These are phyloP conservation scores for Biscutella auriculata DNA, from an alignment of 441 rosid species.

Conservation along the genomic window DNA sequence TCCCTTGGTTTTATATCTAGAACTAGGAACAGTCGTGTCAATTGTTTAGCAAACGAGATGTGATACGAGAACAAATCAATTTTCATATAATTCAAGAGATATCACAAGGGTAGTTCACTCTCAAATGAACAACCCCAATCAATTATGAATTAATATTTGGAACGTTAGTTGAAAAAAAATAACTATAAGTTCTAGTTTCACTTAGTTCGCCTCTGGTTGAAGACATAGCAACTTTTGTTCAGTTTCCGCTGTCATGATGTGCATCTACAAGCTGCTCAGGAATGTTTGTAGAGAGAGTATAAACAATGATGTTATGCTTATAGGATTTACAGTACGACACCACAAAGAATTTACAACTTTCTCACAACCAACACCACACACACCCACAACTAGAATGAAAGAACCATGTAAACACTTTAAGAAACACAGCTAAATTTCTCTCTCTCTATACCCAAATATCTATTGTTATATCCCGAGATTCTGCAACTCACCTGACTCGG, in stretches of 20 bases:
- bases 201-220: neutral
- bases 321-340: slow-evolving; percentile 19
- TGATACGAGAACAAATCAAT: no score
- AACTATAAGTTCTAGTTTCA: neutral
- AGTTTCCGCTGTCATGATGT: neutral
- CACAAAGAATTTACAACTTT: slow-evolving; percentile 18
- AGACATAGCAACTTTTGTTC: neutral
- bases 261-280: neutral
- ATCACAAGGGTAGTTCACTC: no score
- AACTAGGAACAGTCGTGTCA: no score
- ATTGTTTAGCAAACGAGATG: no score
- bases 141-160: no score
- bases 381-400: slow-evolving; percentile 16
- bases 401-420: slow-evolving; percentile 2
- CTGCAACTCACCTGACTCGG: slow-evolving; percentile 15
- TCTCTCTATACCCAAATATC: neutral
- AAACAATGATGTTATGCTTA: slow-evolving; percentile 16
- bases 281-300: slow-evolving; percentile 10
- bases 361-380: slow-evolving; percentile 17
- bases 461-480: slow-evolving; percentile 20
- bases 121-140: no score
- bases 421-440: slow-evolving; percentile 13
- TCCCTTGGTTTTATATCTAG: no score
- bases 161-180: no score
- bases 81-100: no score